These are phyloP conservation scores for Aristolochia contorta DNA, from an alignment of 164 flowering plant species.

Conservation along the genomic window DNA sequence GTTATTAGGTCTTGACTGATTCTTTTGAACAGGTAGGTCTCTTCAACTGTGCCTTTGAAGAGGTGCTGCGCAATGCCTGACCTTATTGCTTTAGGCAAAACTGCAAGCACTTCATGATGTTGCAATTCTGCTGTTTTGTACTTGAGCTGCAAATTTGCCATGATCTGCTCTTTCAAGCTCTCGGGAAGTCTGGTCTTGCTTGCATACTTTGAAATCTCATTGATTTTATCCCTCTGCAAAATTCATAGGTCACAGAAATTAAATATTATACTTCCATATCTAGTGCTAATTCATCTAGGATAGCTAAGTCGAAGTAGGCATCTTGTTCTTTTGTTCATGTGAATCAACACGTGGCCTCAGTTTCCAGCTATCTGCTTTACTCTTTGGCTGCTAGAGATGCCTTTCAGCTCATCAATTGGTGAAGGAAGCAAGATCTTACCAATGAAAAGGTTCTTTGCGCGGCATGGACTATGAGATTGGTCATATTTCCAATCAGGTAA, in stretches of 20 bases:
- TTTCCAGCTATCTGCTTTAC: neutral
- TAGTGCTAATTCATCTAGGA: no score
- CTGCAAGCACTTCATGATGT: slow-evolving; percentile 67
- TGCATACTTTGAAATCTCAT: slow-evolving; percentile 52
- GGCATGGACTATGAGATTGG: slow-evolving; percentile 70
- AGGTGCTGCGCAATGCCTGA: slow-evolving; percentile 75
- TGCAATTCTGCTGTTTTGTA: slow-evolving; percentile 76
- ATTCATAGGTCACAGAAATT: no score
- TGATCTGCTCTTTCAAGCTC: slow-evolving; percentile 71
- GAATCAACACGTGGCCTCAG: neutral
- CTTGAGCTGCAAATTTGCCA: slow-evolving; percentile 70
- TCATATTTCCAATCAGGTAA: slow-evolving; percentile 81
- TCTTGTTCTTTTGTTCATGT: neutral
- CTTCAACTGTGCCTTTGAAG: slow-evolving; percentile 37
- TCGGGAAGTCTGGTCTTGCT: slow-evolving; percentile 81
- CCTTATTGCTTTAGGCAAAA: slow-evolving; percentile 81
- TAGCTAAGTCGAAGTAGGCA: neutral
- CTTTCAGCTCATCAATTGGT: neutral
- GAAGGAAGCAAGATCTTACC: slow-evolving; percentile 27
- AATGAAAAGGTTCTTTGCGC: slow-evolving; percentile 51
- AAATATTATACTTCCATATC: no score
- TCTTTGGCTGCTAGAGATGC: neutral
- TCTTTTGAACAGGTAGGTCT: slow-evolving; percentile 53
- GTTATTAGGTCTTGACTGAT: slow-evolving; percentile 51
- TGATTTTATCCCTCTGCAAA: slow-evolving; percentile 60